phyloP scores from a whole-genome alignment of 2,329 filamentous ascomycete species.

The Aspergillus bombycis region DNA sequence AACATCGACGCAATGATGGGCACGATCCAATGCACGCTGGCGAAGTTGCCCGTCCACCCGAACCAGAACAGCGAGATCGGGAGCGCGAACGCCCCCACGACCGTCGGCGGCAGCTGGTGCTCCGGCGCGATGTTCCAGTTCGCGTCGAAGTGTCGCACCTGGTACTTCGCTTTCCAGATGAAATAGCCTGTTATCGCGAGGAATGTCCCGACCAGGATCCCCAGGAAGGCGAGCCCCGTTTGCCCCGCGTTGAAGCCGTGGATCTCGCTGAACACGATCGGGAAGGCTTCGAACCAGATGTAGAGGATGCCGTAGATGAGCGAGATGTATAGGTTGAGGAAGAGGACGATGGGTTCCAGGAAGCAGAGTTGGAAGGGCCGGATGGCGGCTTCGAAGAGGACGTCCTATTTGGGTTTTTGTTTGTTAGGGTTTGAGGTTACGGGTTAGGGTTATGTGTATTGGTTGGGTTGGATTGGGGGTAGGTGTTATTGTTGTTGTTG shows the following conservation, averaged over 20 bases:
- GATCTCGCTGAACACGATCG: conserved; percentile 27
- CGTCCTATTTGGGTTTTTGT: conserved; percentile 27
- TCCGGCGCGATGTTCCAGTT: conserved; percentile 28
- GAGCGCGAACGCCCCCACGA: conserved; percentile 62
- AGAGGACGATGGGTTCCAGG: conserved; percentile 25
- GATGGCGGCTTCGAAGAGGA: conserved; percentile 46
- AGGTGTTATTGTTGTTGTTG: neutral
- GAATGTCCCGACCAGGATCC: conserved; percentile 33
- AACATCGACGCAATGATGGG: conserved; percentile 66
- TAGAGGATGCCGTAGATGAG: conserved; percentile 32
- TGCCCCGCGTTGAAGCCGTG: conserved; percentile 40
- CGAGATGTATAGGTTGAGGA: conserved; percentile 28
- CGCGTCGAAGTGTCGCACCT: conserved; percentile 16
- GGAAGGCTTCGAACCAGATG: conserved; percentile 53
- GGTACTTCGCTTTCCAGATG: conserved; percentile 29
- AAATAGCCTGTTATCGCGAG: conserved; percentile 45
- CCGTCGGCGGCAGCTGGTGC: conserved; percentile 63
- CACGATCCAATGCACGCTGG: conserved; percentile 65
- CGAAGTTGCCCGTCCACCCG: conserved; percentile 64
- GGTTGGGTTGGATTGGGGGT: too few relatives aligned
- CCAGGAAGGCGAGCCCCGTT: conserved; percentile 26
- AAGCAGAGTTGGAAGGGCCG: conserved; percentile 41
- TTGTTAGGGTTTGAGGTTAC: neutral
- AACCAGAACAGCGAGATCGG: conserved; percentile 70
- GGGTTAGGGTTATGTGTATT: too few relatives aligned